Evolutionary conservation across 2,329 filamentous ascomycete species (phyloP), one percentile per base, ranked within the genome.

Genomic region (Teratosphaeria gauchensis): DNA sequence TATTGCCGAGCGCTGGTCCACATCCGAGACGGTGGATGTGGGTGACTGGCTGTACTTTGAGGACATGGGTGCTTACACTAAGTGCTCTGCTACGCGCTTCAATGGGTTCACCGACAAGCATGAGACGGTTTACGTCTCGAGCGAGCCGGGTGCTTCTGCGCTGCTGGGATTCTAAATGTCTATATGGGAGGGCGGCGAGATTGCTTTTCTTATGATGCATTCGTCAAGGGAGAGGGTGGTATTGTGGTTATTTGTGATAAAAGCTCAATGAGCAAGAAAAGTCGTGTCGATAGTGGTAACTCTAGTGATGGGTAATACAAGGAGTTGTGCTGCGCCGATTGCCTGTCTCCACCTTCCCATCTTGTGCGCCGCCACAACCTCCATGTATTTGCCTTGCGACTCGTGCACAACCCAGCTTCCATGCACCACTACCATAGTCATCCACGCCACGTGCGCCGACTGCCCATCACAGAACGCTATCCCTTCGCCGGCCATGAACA

Each of bases 31-130:
- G 54, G 78, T 99, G 51, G 87, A 96, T 70, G 89, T 96, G 7
- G 94, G 94, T 56, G 94, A 99, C 74, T 99, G 94, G 94, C 81
- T 99, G 57, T 99, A 95, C 78, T 99, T 99, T 75, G 90, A 96
- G 77, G 85, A 96, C 62, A 99, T 99, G 94, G 94, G 94, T 58
- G 92, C 94, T 28, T 99, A 99, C 76, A 97, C 94, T 67, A 95
- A 92, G 81, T 97, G 92, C 81, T 96, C 91, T 61, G 92, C 94
- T 63, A 99, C 94, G 59, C 86, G 88, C 71, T 99, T 99, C 86
- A 99, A 99, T 68, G 94, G 94, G 63, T 99, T 97, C 77, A 89
- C 86, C 57, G 90, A 97, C 75, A 82, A 85, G 67, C 94, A 99
- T 74, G 89, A 96, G 69, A 88, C 95, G 63, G 86, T 97, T 64